phyloP scores from a whole-genome alignment of 192 early-diverging fungal genomes.

The Backusella parvicylindrica region DNA sequence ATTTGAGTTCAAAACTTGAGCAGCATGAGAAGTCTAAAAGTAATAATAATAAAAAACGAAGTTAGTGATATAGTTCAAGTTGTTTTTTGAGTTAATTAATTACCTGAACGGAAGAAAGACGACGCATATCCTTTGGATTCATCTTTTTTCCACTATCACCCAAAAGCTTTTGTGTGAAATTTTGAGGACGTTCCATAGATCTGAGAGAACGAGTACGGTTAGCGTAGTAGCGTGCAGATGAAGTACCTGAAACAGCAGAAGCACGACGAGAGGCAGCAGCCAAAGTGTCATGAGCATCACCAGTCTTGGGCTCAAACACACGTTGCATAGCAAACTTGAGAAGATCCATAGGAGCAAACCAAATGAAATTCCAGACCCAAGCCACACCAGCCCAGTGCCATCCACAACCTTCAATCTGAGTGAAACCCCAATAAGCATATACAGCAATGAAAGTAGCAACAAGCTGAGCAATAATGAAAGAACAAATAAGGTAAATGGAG shows the following conservation, averaged over 20 bases:
- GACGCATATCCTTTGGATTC: conserved; percentile 62
- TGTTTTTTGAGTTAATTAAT: not conserved
- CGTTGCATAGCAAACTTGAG: conserved; percentile 65
- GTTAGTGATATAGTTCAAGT: too few relatives aligned
- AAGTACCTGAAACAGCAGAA: conserved; percentile 29
- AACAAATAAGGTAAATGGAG: conserved; percentile 52
- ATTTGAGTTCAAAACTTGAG: too few relatives aligned
- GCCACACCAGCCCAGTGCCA: conserved; percentile 71
- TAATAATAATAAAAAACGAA: too few relatives aligned
- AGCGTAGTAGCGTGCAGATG: conserved; percentile 34
- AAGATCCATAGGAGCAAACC: conserved; percentile 68
- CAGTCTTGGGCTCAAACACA: conserved; percentile 48
- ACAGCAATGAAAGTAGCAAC: conserved; percentile 76
- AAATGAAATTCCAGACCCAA: conserved; percentile 79
- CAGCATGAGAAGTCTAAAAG: too few relatives aligned
- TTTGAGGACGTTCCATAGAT: conserved; percentile 23
- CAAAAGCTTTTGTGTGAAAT: conserved; percentile 6
- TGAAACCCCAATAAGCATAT: conserved; percentile 76
- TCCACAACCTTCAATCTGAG: conserved; percentile 58
- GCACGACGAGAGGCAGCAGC: conserved; percentile 7
- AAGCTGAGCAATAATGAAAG: conserved; percentile 64
- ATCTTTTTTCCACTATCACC: conserved; percentile 49
- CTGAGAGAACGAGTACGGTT: conserved; percentile 23
- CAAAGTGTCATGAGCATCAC: not conserved
- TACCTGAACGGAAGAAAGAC: conserved; percentile 63